phyloP scores from a whole-genome alignment of 306 rosid genomes.

The Rubus parviflorus region DNA sequence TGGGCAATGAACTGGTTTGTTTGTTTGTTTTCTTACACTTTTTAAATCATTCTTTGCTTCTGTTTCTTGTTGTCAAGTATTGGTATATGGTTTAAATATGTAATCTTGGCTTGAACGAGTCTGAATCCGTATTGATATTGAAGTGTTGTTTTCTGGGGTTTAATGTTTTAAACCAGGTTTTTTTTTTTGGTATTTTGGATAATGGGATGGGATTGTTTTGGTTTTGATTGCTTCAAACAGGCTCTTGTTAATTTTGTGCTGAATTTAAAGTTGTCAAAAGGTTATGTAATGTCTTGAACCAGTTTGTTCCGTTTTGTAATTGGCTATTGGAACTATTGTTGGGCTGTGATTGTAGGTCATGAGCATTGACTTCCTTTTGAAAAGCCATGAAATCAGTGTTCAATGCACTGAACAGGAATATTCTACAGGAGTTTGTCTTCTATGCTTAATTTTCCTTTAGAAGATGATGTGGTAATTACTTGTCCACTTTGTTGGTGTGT shows the following conservation, averaged over 20 bases:
- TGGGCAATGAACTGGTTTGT: conserved; percentile 85
- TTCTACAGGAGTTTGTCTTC: conserved; percentile 13
- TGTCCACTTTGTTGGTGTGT: conserved; percentile 17
- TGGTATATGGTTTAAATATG: conserved; percentile 11
- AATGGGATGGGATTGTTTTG: not conserved
- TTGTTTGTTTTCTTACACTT: not conserved
- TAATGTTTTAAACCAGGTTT: conserved; percentile 13
- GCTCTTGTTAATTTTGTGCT: not conserved
- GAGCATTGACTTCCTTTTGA: conserved; percentile 12
- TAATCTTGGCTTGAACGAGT: conserved; percentile 16
- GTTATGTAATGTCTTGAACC: not conserved
- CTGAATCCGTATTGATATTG: not conserved
- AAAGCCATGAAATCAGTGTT: conserved; percentile 16
- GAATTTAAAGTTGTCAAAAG: not conserved
- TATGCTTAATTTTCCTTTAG: conserved; percentile 8
- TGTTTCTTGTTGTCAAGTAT: conserved; percentile 10
- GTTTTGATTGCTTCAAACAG: conserved; percentile 6
- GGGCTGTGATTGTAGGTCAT: not conserved
- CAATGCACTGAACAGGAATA: conserved; percentile 1
- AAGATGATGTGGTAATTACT: conserved; percentile 13
- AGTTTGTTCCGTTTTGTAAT: conserved; percentile 18
- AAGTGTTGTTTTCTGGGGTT: conserved; percentile 20
- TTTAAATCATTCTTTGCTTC: conserved; percentile 10
- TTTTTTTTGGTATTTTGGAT: conserved; percentile 7
- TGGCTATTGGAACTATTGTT: not conserved